Evolutionary conservation across 371 early-diverging fungal species (phyloP).

Genomic region (Mortierella sp.): DNA sequence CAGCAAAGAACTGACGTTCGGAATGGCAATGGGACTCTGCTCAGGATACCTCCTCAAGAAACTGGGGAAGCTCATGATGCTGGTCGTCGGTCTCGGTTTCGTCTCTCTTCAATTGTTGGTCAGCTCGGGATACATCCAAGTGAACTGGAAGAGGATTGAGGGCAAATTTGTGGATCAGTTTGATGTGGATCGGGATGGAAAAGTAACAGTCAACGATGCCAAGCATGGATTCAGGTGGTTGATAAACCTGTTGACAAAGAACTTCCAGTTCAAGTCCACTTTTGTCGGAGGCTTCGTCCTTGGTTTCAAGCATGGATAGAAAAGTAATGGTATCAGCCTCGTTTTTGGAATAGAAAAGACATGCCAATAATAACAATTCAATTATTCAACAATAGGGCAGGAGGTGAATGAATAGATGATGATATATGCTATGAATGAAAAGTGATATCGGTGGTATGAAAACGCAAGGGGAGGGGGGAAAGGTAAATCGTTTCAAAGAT

Average conservation of each 20-base stretch:
- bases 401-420: no score
- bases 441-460: no score
- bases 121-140: slow-evolving; percentile 65
- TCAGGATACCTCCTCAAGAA: slow-evolving; percentile 56
- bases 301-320: slow-evolving; percentile 68
- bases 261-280: slow-evolving; percentile 73
- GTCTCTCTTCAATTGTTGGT: slow-evolving; percentile 61
- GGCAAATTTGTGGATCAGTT: slow-evolving; percentile 56
- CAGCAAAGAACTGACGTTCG: slow-evolving; percentile 43
- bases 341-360: background rate
- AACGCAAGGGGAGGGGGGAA: no score
- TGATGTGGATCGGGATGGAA: slow-evolving; percentile 67
- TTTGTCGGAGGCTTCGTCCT: slow-evolving; percentile 67
- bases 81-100: slow-evolving; percentile 45
- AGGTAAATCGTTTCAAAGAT: no score
- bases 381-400: no score
- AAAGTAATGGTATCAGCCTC: background rate
- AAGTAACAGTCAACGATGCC: slow-evolving; percentile 62
- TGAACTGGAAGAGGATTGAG: slow-evolving; percentile 71
- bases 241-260: slow-evolving; percentile 66
- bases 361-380: no score
- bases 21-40: slow-evolving; percentile 47
- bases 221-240: slow-evolving; percentile 60
- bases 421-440: no score
- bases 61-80: slow-evolving; percentile 48